Evolutionary conservation across 164 flowering plant species (phyloP).

Genomic region (Warburgia ugandensis): DNA sequence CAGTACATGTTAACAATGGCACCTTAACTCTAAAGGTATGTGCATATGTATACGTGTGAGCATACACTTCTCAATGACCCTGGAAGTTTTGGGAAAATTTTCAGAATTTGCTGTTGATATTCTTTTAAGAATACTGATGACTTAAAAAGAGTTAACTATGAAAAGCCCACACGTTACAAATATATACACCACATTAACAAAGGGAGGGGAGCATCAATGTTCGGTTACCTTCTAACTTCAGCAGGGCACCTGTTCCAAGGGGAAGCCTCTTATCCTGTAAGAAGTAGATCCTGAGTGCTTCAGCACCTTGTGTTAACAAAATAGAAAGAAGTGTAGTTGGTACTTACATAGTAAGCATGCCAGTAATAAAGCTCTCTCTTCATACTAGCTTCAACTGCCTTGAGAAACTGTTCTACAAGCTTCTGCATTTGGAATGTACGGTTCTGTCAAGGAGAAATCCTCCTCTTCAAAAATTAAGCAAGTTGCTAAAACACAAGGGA

Average conservation of each 20-base stretch:
- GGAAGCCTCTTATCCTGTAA: conserved; percentile 73
- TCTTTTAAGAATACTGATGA: too few relatives aligned
- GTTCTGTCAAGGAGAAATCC: neutral
- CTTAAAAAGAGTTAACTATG: too few relatives aligned
- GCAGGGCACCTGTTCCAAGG: conserved; percentile 50
- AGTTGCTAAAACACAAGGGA: neutral
- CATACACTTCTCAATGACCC: too few relatives aligned
- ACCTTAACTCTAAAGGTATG: too few relatives aligned
- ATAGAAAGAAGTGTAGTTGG: neutral
- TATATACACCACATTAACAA: too few relatives aligned
- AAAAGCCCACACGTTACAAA: too few relatives aligned
- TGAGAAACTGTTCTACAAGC: conserved; percentile 63
- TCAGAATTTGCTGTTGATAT: too few relatives aligned
- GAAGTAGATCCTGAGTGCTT: neutral
- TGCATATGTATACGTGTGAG: too few relatives aligned
- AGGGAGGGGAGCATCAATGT: too few relatives aligned
- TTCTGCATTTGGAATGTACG: conserved; percentile 37
- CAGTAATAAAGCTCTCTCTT: conserved; percentile 63
- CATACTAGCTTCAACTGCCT: conserved; percentile 34
- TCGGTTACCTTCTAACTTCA: conserved; percentile 72
- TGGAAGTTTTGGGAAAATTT: too few relatives aligned
- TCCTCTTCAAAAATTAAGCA: neutral
- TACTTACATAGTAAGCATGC: conserved; percentile 78
- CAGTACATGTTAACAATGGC: too few relatives aligned
- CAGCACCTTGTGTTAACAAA: too few relatives aligned